Percentiles rank a stretch among this genome's conserved stretches.
phyloP scores from a whole-genome alignment of 2,329 filamentous ascomycete species.

The Alternaria longipes region DNA sequence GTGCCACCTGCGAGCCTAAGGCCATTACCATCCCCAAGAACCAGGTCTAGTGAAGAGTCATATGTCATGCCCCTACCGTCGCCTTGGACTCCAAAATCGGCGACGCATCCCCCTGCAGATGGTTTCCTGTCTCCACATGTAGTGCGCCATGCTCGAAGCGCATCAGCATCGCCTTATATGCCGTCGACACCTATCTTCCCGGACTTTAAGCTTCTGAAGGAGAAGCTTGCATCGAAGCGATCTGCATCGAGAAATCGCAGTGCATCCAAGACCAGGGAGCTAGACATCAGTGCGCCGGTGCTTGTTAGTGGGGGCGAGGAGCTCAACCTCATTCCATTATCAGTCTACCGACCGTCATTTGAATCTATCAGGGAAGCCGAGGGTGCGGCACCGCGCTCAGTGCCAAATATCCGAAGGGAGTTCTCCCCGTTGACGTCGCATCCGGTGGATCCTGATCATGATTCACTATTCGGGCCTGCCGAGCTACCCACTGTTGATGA shows the following conservation, averaged over 20 bases:
- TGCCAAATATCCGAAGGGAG: constrained; percentile 28
- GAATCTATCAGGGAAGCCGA: constrained; percentile 24
- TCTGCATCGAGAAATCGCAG: constrained; percentile 34
- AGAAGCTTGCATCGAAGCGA: constrained; percentile 42
- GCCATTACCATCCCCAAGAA: constrained; percentile 29
- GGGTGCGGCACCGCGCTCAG: constrained; percentile 11
- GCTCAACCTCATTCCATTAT: constrained; percentile 38
- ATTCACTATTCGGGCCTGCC: constrained; percentile 25
- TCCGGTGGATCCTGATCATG: constrained; percentile 36
- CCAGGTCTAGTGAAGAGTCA: constrained; percentile 26
- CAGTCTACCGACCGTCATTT: constrained; percentile 43
- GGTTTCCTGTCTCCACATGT: constrained; percentile 35
- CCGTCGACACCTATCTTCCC: constrained; percentile 39
- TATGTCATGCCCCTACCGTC: constrained; percentile 32
- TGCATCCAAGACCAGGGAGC: constrained; percentile 34
- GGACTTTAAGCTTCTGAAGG: constrained; percentile 46
- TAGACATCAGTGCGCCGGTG: constrained; percentile 46
- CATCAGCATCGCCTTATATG: constrained; percentile 41
- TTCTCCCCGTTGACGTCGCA: constrained; percentile 48
- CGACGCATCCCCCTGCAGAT: constrained; percentile 38
- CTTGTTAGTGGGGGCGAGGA: constrained; percentile 46
- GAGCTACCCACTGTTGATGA: constrained; percentile 20
- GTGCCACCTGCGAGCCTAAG: constrained; percentile 59
- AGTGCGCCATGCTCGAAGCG: constrained; percentile 41
- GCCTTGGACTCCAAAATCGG: constrained; percentile 38